Evolutionary conservation across 345 rosid species (phyloP), one percentile per base, ranked within the genome.

Genomic region (Murraya paniculata): DNA sequence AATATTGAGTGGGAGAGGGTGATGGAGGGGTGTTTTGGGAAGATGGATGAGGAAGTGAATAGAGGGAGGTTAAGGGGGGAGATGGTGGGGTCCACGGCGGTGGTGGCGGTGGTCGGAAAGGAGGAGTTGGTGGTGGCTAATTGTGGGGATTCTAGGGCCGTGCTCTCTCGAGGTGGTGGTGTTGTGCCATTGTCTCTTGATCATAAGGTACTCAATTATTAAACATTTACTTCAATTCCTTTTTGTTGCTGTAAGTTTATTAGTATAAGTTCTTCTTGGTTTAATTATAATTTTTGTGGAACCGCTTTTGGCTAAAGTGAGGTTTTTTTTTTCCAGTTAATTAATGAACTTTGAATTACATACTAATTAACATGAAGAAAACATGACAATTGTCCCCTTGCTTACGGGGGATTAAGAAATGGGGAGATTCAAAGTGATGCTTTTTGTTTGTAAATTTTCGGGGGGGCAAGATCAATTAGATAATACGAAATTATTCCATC

Each of bases 1-100:
- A 33, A 4, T 22, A 78, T 80, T 22, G 86, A 82, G 33, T 91
- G 95, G 92, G 85, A 80, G 84, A 83, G 50, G 38, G 84, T 84
- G 83, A 91, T 91, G 93, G 84, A 75, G 59, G 71, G 53, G 38
- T 75, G 89, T 27, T 91, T 89, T 50, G 79, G 64, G 82, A 87
- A 71, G 83, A 87, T 89, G 88, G 91, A 91, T 76, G 84, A 72
- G 68, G 87, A 85, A 64, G 87, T 85, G 60, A 79, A 80, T 3
- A 78, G 66, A 31, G 83, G 64, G 27, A 70, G 48, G 56, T 2
- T 69, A 11, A 59, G 11, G 48, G 80, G 70, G 65, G 82, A 82
- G 64, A 82, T 64, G 80, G 81, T 82, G 45, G 87, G 85, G 2
- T 82, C 87, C 19, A 85, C 87, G 81, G 87, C 87, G 58, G 85